A percentile compares a stretch with the other conserved stretches of the same genome.
Conservation (phyloP, 2,329 filamentous ascomycete species). For the Fusarium sp. region DNA sequence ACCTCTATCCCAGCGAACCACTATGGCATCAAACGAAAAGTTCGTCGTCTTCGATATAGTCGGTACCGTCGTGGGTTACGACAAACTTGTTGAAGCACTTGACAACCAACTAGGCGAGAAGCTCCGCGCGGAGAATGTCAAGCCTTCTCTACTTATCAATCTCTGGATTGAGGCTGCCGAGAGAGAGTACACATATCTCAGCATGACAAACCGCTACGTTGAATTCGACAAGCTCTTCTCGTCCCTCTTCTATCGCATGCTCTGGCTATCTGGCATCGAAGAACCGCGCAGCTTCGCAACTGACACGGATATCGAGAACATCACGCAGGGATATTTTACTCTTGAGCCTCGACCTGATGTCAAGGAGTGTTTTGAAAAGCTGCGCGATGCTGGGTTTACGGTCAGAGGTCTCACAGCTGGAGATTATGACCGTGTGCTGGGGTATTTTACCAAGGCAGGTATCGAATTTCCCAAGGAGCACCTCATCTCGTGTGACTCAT, state of each 20-base stretch:
- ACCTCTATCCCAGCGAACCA: fast-evolving
- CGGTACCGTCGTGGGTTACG: constrained; percentile 31
- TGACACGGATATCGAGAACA: constrained; percentile 55
- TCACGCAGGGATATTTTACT: constrained; percentile 45
- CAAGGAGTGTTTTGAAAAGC: constrained; percentile 32
- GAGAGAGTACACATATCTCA: constrained; percentile 62
- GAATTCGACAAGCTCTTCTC: constrained; percentile 57
- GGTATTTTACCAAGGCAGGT: constrained; percentile 32
- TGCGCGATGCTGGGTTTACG: constrained; percentile 30
- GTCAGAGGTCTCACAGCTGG: constrained; percentile 36
- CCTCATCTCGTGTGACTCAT: constrained; percentile 33
- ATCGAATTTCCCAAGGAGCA: constrained; percentile 33
- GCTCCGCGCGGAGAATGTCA: constrained; percentile 54
- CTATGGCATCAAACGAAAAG: background rate
- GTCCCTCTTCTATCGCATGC: constrained; percentile 61
- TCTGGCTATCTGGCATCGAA: constrained; percentile 57
- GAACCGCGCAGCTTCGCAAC: constrained; percentile 56
- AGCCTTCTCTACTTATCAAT: constrained; percentile 57
- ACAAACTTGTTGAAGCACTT: constrained; percentile 50
- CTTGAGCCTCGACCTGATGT: constrained; percentile 16
- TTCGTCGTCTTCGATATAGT: constrained; percentile 38
- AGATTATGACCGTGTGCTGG: constrained; percentile 25
- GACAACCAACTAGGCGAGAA: constrained; percentile 55
- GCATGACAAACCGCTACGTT: constrained; percentile 56
- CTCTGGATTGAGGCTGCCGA: constrained; percentile 61